These are phyloP conservation scores for Nigrospora sphaerica DNA, from an alignment of 2,329 filamentous ascomycete species.

Conservation along the genomic window DNA sequence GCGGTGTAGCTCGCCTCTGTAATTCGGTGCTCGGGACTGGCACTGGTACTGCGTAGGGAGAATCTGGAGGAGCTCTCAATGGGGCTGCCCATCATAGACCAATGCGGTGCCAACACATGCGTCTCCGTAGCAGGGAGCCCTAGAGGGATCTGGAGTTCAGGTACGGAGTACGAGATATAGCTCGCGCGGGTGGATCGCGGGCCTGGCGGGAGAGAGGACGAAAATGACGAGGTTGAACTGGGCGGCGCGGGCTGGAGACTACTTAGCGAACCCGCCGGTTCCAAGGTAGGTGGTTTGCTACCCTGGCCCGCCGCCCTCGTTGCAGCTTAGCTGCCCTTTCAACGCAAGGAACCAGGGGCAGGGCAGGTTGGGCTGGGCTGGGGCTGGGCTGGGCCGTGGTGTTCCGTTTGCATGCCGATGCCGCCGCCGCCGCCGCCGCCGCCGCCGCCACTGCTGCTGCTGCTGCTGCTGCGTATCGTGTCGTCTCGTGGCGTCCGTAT, in stretches of 20 bases:
- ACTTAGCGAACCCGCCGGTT: too few species aligned
- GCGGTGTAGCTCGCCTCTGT: not conserved
- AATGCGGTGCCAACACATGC: constrained; percentile 39
- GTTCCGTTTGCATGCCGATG: too few species aligned
- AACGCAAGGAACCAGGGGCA: too few species aligned
- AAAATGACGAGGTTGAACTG: constrained; percentile 8
- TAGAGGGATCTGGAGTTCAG: not conserved
- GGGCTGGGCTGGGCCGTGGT: too few species aligned
- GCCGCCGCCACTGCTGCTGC: too few species aligned
- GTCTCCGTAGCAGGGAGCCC: constrained; percentile 14
- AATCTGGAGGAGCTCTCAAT: constrained; percentile 6
- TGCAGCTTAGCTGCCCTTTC: too few species aligned
- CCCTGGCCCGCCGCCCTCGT: too few species aligned
- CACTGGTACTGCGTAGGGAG: not conserved
- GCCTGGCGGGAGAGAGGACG: not conserved
- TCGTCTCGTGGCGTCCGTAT: too few species aligned
- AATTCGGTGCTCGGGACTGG: constrained; percentile 1
- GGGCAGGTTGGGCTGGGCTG: too few species aligned
- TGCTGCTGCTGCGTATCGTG: too few species aligned
- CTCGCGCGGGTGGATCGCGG: not conserved
- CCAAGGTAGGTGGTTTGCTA: too few species aligned
- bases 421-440: too few species aligned
- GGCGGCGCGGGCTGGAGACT: not conserved
- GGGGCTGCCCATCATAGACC: constrained; percentile 19
- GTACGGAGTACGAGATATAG: not conserved